phyloP scores from a whole-genome alignment of 306 rosid species.

The Luffa acutangula region DNA sequence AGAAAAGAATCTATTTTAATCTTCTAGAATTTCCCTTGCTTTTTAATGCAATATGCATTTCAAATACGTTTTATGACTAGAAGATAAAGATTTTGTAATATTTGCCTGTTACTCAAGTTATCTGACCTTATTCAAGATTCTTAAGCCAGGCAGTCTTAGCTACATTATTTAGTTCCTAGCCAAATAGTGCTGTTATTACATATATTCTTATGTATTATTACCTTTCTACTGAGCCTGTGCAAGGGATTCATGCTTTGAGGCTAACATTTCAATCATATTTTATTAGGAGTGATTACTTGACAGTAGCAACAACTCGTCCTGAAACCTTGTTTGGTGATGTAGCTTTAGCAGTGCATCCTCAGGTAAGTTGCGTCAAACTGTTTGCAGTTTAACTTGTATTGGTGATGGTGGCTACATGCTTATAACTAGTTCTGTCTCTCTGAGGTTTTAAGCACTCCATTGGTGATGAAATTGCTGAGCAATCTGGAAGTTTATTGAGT shows the following conservation, averaged over 20 bases:
- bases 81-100: neutral
- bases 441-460: neutral
- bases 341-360: conserved; percentile 82
- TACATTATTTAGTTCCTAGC: neutral
- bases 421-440: neutral
- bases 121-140: neutral
- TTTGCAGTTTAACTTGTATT: neutral
- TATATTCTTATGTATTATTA: neutral
- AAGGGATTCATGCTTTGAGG: neutral
- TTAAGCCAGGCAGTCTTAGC: neutral
- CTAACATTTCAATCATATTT: neutral
- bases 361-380: conserved; percentile 38
- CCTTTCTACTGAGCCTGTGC: neutral
- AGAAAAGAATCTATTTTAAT: neutral
- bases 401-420: neutral
- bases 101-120: neutral
- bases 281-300: conserved; percentile 68
- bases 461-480: neutral
- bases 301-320: conserved; percentile 91
- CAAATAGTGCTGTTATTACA: neutral
- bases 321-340: conserved; percentile 98
- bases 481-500: neutral
- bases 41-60: neutral
- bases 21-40: neutral
- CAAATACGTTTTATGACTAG: neutral